A percentile compares a stretch with the other conserved stretches of the same genome.
phyloP scores from a whole-genome alignment of 352 stramenopile genomes.

The Pythium biforme region DNA sequence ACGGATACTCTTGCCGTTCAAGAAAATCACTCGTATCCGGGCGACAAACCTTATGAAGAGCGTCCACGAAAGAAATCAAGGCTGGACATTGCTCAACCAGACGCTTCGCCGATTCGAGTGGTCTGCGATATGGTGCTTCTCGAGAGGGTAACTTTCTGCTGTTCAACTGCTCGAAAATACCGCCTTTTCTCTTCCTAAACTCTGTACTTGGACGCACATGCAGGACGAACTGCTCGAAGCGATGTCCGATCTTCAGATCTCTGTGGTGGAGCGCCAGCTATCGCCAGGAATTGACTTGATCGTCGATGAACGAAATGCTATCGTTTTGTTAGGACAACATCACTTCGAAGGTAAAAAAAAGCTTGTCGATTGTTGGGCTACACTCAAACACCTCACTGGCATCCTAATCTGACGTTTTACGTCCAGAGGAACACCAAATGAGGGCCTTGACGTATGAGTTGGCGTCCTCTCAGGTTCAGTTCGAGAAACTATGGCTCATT shows the following conservation, averaged over 20 bases:
- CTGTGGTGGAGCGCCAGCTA: constrained; percentile 63
- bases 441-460: constrained; percentile 60
- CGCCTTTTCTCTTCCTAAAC: background rate
- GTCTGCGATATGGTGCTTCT: constrained; percentile 46
- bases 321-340: constrained; percentile 37
- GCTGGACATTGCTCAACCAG: background rate
- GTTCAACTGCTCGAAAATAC: background rate
- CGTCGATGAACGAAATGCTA: constrained; percentile 65
- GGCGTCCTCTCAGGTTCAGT: constrained; percentile 53
- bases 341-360: constrained; percentile 41
- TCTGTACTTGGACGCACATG: background rate
- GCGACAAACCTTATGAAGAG: background rate
- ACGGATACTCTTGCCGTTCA: background rate
- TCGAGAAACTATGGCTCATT: constrained; percentile 61
- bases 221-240: constrained; percentile 66
- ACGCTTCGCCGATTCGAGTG: constrained; percentile 33
- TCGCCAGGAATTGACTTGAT: constrained; percentile 50
- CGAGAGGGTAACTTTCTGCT: constrained; percentile 28
- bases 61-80: constrained; percentile 9
- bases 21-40: background rate
- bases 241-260: constrained; percentile 53
- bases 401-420: background rate
- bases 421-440: constrained; percentile 42
- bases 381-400: background rate
- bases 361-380: background rate